phyloP scores from a whole-genome alignment of 2,329 filamentous ascomycete genomes.

The Xylaria sp. region DNA sequence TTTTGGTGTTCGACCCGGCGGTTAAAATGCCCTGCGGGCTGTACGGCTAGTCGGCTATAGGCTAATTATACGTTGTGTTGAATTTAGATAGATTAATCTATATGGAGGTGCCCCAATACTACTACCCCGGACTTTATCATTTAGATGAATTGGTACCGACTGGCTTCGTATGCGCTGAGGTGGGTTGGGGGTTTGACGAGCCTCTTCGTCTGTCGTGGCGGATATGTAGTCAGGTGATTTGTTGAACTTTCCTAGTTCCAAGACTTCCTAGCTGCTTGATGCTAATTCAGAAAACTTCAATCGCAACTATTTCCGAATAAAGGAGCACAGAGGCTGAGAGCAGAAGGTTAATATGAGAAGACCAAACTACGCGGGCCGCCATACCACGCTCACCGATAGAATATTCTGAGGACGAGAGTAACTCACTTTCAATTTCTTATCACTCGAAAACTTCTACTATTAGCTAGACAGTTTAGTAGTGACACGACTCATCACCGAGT shows the following conservation, averaged over 20 bases:
- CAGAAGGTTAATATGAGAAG: not conserved
- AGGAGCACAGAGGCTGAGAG: not conserved
- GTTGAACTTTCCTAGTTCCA: too few relatives aligned
- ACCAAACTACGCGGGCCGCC: not conserved
- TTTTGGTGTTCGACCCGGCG: slow-evolving; percentile 20
- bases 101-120: not conserved
- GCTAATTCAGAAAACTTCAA: not conserved
- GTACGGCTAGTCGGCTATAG: slow-evolving; percentile 14
- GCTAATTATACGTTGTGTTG: slow-evolving; percentile 3
- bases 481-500: too few relatives aligned
- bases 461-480: too few relatives aligned
- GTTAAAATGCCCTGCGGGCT: slow-evolving; percentile 27
- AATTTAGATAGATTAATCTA: slow-evolving; percentile 22
- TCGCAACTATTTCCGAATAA: not conserved
- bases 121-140: slow-evolving; percentile 18
- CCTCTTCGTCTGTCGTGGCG: not conserved
- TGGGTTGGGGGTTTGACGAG: slow-evolving; percentile 14
- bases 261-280: not conserved
- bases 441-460: too few relatives aligned
- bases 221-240: not conserved
- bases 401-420: not conserved
- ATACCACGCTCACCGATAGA: not conserved
- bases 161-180: not conserved
- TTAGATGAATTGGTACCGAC: slow-evolving; percentile 13
- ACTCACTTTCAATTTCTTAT: not conserved